Base-by-base conservation (phyloP, 73 alveolate genomes). In the Durusdinium trenchii region DNA sequence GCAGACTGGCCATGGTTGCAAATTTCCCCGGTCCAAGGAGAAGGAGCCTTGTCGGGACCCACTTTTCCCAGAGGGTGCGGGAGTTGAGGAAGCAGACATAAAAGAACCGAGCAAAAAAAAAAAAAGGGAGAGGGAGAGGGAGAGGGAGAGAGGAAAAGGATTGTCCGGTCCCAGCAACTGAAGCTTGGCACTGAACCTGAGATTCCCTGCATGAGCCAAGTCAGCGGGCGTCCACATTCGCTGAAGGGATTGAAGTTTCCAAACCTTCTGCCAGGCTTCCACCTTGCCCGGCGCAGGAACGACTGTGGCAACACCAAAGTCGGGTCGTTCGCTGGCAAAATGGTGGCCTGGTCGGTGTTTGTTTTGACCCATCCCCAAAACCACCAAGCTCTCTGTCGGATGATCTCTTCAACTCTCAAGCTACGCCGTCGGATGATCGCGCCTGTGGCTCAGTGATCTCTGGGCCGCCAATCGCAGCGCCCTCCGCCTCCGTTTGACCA, bases 151-250 rank as follows among this genome's bases (percentile, higher is more conserved):
- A n/a, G n/a, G n/a, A n/a, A n/a, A n/a, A n/a, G 28, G 12, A 36
- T 23, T 23, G 28, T 20, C 64, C 64, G 64, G 64, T 20, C 28
- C 64, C n/a, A n/a, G n/a, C 28, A 54, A 54, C 28, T 20, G 64
- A 54, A 54, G 20, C 64, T 20, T 20, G 20, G 28, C 28, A 9
- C 64, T 5, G 46, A 28, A 18, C 38, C 48, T 51, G 7, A 42
- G 40, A 51, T 2, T 32, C 96, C 86, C 43, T 47, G 86, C 96
- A n/a, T 89, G 96, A 35, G 96, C 96, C 3, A 64, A 10, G 46
- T 89, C 96, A 1, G 96, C 84, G 5, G 96, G 43, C 5, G 96
- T 89, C 96, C 96, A 89, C 96, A 89, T 89, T 36, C 96, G 96
- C 30, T 89, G 35, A 16, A 89, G 32, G 69, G 86, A 64, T 64